phyloP scores from a whole-genome alignment of 345 rosid genomes.

The Eucalyptus fibrosa region DNA sequence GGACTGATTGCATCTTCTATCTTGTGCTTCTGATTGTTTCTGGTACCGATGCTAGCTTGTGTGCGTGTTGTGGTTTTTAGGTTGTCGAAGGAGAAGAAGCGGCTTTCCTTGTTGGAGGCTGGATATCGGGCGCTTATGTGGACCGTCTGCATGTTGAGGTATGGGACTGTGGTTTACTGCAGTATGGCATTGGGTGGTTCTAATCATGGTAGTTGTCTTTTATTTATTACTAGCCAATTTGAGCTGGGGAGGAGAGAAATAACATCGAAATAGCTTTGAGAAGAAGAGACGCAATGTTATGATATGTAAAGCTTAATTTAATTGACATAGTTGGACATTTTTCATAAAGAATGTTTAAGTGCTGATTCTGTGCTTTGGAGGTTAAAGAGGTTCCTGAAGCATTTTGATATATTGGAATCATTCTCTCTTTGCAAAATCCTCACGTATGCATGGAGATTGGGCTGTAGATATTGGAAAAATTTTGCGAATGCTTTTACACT shows the following conservation, averaged over 20 bases:
- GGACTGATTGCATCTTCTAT: background rate
- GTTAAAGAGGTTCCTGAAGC: background rate
- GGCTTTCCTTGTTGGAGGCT: constrained; percentile 71
- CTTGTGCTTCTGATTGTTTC: background rate
- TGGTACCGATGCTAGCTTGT: background rate
- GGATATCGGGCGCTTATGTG: constrained; percentile 82
- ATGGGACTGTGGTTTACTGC: background rate
- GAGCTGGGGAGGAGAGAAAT: background rate
- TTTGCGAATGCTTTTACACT: background rate
- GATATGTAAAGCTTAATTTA: background rate
- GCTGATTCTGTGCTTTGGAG: background rate
- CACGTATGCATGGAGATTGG: background rate
- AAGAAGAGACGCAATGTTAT: background rate
- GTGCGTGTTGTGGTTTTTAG: constrained; percentile 7
- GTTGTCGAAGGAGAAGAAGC: constrained; percentile 94
- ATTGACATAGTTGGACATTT: background rate
- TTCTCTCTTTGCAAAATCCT: background rate
- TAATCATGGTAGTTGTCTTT: background rate
- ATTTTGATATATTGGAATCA: background rate
- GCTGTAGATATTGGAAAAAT: background rate
- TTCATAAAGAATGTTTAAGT: background rate
- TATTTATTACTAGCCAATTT: background rate
- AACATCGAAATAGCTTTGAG: background rate
- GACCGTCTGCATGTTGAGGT: constrained; percentile 96
- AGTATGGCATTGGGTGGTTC: background rate